Evolutionary conservation across 176 grass and related monocot genomes (phyloP), one percentile per base, ranked within the genome.

Genomic region (Metroxylon sagu): DNA sequence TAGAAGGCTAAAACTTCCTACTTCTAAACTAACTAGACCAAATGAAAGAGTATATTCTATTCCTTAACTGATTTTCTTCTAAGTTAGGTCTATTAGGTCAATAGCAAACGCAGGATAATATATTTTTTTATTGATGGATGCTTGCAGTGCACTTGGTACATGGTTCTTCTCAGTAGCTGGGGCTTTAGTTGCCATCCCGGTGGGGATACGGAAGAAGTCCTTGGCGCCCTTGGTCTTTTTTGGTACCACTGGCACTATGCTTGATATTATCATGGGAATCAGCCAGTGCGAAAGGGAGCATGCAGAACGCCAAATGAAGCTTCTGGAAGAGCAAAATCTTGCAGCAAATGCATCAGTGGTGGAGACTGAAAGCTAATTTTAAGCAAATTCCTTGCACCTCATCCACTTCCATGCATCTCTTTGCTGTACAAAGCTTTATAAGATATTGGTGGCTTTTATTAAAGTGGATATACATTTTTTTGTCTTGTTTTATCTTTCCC

Each of bases 211-310:
- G 51, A 91, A 55, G 72, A 97, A 97, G 70, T 97, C 93, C 0
- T 72, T 97, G 14, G 87, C 69, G 14, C 93, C 93, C 0, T 66
- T 97, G 49, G 87, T 97, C 19, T 97, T 91, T 52, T 97, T 88
- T 17, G 93, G 84, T 29, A 91, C 87, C 1, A 97, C 93, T 14
- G 93, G 93, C 66, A 97, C 87, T n/a, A 97, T 97, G 93, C 81
- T 91, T 57, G 93, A 97, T 70, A 91, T 97, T 60, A 85, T 97
- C 51, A 88, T 80, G 70, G 93, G 93, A 56, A 91, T 97, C 80
- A 91, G 70, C 70, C 84, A 91, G 29, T 97, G 93, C 2, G 87
- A 91, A 66, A 56, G 87, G 76, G 87, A 97, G 61, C 93, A 97
- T 68, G 84, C 81, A 1, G 84, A 91, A 76, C 65, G 76, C 58